Conservation (phyloP, 306 rosid genomes). For the Prunus fruticosa region DNA sequence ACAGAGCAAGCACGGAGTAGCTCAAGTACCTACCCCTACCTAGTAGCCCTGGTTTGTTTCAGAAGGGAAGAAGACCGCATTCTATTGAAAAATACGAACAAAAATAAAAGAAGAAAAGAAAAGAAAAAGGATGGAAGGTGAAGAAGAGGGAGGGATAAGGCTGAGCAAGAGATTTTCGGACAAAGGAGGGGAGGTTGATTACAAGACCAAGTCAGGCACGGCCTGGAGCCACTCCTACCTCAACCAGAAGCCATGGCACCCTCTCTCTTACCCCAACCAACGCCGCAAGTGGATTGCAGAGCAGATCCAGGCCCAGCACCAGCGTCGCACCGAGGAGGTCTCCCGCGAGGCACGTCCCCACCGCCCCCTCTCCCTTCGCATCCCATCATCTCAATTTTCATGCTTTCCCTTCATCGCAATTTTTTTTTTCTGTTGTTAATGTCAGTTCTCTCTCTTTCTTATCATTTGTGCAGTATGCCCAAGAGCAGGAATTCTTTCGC, state of each 20-base stretch:
- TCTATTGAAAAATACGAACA: neutral
- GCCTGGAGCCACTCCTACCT: slow-evolving; percentile 96
- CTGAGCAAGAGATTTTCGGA: slow-evolving; percentile 76
- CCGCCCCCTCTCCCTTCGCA: neutral
- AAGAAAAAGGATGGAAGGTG: slow-evolving; percentile 65
- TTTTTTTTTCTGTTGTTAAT: neutral
- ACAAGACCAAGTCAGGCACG: slow-evolving; percentile 79
- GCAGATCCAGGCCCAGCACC: slow-evolving; percentile 64
- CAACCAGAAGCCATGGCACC: slow-evolving; percentile 99
- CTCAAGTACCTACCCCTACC: neutral
- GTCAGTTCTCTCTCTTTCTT: neutral
- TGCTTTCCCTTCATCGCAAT: neutral
- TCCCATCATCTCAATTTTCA: neutral
- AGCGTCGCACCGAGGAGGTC: slow-evolving; percentile 73
- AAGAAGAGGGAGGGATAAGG: slow-evolving; percentile 79
- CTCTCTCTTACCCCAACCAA: slow-evolving; percentile 94
- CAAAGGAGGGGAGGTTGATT: slow-evolving; percentile 65
- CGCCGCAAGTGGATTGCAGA: slow-evolving; percentile 99
- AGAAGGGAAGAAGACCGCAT: neutral
- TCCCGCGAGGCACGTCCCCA: slow-evolving; percentile 66
- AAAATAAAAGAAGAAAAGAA: neutral
- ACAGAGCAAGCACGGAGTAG: neutral
- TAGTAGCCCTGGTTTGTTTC: neutral
- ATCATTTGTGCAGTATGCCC: slow-evolving; percentile 54
- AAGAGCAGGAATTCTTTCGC: slow-evolving; percentile 94